phyloP scores from a whole-genome alignment of 2,329 filamentous ascomycete species.

The Cladosporium sp. region DNA sequence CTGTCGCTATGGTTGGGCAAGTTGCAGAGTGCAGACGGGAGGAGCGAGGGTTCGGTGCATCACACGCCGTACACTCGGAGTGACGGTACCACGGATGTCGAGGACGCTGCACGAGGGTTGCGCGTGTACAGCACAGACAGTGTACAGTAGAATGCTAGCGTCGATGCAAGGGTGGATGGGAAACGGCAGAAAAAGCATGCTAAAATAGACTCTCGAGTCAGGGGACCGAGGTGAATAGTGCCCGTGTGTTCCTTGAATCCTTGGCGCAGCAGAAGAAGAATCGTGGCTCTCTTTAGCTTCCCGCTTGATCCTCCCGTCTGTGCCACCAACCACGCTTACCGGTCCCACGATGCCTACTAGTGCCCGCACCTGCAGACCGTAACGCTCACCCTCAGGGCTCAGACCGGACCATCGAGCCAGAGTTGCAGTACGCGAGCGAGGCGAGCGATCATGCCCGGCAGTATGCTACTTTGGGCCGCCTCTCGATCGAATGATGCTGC shows the following conservation, averaged over 20 bases:
- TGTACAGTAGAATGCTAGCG: neutral
- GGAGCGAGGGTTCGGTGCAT: neutral
- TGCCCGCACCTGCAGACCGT: neutral
- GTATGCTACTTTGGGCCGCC: constrained; percentile 5
- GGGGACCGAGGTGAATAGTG: neutral
- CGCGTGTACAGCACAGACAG: neutral
- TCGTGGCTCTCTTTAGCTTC: neutral
- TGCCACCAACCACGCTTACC: neutral
- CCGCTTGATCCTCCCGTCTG: constrained; percentile 11
- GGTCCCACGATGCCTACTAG: neutral
- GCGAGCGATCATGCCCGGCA: constrained; percentile 1
- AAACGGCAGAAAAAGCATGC: constrained; percentile 12
- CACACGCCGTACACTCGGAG: neutral
- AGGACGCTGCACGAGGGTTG: neutral
- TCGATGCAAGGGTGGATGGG: neutral
- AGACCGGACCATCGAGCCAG: neutral
- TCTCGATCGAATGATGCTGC: neutral
- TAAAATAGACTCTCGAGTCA: neutral
- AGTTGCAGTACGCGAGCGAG: constrained; percentile 1
- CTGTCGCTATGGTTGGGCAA: neutral
- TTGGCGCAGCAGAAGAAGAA: neutral
- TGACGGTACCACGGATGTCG: neutral
- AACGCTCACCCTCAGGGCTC: neutral
- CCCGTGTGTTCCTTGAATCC: neutral
- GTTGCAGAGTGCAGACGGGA: neutral